Evolutionary conservation across 805 yeast species (phyloP).

Genomic region (Suhomyces sp.): DNA sequence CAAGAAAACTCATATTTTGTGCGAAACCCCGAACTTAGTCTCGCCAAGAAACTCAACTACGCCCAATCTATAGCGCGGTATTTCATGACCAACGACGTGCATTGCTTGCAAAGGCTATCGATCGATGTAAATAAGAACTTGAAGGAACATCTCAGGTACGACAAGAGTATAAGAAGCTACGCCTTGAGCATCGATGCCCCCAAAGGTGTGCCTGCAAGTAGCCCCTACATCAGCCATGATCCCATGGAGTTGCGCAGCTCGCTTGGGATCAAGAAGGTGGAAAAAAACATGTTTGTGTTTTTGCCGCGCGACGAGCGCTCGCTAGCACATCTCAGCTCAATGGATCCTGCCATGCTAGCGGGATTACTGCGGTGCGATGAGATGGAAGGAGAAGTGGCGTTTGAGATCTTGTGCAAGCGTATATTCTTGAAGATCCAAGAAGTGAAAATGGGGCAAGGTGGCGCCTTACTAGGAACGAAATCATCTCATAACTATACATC

Average conservation of each 20-base stretch:
- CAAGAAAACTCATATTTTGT: constrained; percentile 11
- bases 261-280: constrained; percentile 3
- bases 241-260: constrained; percentile 11
- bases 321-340: constrained; percentile 1
- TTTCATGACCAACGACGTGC: constrained; percentile 10
- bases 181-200: background rate
- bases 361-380: constrained; percentile 12
- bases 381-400: constrained; percentile 13
- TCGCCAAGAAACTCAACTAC: constrained; percentile 7
- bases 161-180: background rate
- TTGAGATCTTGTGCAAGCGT: constrained; percentile 13
- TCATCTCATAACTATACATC: background rate
- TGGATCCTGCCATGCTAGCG: constrained; percentile 4
- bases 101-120: constrained; percentile 10
- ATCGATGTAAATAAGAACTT: constrained; percentile 9
- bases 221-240: constrained; percentile 5
- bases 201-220: constrained; percentile 1
- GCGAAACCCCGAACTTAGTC: constrained; percentile 5
- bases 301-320: constrained; percentile 8
- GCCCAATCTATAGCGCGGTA: constrained; percentile 13
- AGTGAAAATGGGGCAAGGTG: constrained; percentile 1
- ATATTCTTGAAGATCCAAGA: constrained; percentile 13
- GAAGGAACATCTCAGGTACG: constrained; percentile 9
- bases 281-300: constrained; percentile 9
- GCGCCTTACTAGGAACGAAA: background rate